Base-by-base conservation (phyloP, 2,329 filamentous ascomycete species). In the Lasiodiplodia theobromae region DNA sequence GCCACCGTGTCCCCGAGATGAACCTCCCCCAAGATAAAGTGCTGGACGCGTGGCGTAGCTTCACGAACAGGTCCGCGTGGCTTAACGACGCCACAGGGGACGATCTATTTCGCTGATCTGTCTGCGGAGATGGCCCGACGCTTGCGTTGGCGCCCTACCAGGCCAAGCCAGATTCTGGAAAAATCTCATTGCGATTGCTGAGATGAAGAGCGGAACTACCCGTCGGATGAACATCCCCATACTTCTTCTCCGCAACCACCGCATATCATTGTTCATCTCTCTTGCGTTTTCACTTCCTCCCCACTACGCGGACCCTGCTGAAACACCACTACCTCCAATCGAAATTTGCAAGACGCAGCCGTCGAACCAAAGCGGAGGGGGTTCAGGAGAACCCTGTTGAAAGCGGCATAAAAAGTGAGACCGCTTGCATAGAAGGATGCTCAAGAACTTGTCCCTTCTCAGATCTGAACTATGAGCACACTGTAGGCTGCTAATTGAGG, bases 1-100 rank as follows among this genome's bases (percentile, higher is more conserved):
- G 60, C 60, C 60, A 64, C 60, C 60, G 60, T 64, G 60, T 64
- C 60, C 25, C 60, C 60, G 60, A 64, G 60, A 64, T 64, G 60
- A 64, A 25, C 44, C 54, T 37, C 60, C 60, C 38, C 44, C n/a
- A 37, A 37, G 44, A 64, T 52, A 52, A 23, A 64, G 60, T 52
- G 60, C 47, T 37, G 31, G 23, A 53, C 60, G 60, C 60, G 60
- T 64, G 60, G 60, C 60, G 34, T 38, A 52, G 44, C 28, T 28
- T 5, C 28, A 28, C 28, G 28, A 28, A 28, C 58, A 10, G 8
- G 28, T 37, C 40, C 58, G 25, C 58, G 44, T 52, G 40, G 58
- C 58, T 52, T n/a, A 8, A 23, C 44, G 28, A 25, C 60, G 60
- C 60, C 60, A 64, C 60, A 64, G 60, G 44, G 38, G 60, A 34